These are phyloP conservation scores for Phytophthora melonis DNA, from an alignment of 352 stramenopile species.

Conservation along the genomic window DNA sequence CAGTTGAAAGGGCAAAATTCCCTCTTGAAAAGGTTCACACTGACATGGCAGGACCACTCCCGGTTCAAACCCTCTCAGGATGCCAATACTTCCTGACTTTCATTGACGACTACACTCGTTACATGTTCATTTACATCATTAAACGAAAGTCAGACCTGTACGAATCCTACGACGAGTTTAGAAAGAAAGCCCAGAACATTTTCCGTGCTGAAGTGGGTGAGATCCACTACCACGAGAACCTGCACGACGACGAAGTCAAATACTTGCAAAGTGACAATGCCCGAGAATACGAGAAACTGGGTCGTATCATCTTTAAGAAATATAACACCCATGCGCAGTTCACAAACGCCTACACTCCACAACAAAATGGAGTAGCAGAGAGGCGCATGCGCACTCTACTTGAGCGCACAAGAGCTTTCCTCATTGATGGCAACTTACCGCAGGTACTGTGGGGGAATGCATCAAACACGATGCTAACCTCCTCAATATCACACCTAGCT, in stretches of 20 bases:
- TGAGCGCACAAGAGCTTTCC: slow-evolving; percentile 19
- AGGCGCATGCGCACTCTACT: slow-evolving; percentile 33
- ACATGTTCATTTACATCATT: background rate
- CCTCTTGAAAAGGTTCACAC: background rate
- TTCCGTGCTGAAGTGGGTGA: slow-evolving; percentile 6
- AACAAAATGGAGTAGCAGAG: slow-evolving; percentile 38
- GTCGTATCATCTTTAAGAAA: slow-evolving; percentile 28
- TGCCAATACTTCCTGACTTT: no score
- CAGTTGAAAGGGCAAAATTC: background rate
- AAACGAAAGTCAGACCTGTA: slow-evolving; percentile 23
- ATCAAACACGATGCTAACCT: no score
- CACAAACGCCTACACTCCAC: slow-evolving; percentile 33
- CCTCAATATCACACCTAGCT: no score
- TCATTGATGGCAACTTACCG: slow-evolving; percentile 28
- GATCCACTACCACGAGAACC: slow-evolving; percentile 11
- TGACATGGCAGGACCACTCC: background rate
- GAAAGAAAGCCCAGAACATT: slow-evolving; percentile 23
- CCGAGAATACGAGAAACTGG: slow-evolving; percentile 30
- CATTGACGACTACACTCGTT: no score
- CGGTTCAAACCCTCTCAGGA: no score
- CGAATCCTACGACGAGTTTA: slow-evolving; percentile 24
- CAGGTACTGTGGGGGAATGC: slow-evolving; percentile 16
- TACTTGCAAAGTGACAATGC: slow-evolving; percentile 35
- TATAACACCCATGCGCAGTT: slow-evolving; percentile 31
- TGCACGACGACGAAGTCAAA: slow-evolving; percentile 20